Base-by-base conservation (phyloP, 306 rosid genomes). In the Senna tora region DNA sequence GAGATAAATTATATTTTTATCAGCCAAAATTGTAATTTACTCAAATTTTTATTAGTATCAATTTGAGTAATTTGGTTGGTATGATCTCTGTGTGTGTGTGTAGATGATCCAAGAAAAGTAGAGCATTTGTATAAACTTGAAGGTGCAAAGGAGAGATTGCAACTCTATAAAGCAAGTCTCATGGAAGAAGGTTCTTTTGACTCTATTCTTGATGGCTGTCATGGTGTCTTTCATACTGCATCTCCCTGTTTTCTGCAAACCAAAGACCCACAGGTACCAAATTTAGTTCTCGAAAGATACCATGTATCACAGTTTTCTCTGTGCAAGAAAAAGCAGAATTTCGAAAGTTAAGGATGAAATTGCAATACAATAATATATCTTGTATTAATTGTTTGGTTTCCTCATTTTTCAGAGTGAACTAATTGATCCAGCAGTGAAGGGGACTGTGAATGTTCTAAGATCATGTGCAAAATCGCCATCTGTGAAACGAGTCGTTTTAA, bases 191-290 rank as follows among this genome's bases (percentile, higher is more conserved):
- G 64, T 30, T 14, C 64, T 41, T 57, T 57, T 32, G 64, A 57
- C 19, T 2, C 17, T 15, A 42, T 6, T 32, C 13, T 58, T 15
- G 64, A 58, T 5, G 64, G 64, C 42, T 58, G 43, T 32, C 42
- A 32, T 12, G 64, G 64, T 6, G 64, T 58, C 21, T 58, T 58
- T 32, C 43, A 88, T 16, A 76, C 82, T 10, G 90, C 92, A 19
- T 87, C 86, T 5, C 87, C 89, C 3, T 72, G 81, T 20, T 9
- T 0, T 0, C 0, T 7, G 0, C 1, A 12, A 5, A 12, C 39
- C 57, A 12, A 43, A 0, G 77, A 88, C n/a, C 88, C 93, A 5
- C 90, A 88, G 89, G 92, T n/a, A n/a, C n/a, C n/a, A n/a, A n/a
- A n/a, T n/a, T n/a, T n/a, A n/a, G n/a, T n/a, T n/a, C n/a, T n/a